Evolutionary conservation across 495 filamentous ascomycete genomes (phyloP).

Genomic region (Trichocladium antarcticum): DNA sequence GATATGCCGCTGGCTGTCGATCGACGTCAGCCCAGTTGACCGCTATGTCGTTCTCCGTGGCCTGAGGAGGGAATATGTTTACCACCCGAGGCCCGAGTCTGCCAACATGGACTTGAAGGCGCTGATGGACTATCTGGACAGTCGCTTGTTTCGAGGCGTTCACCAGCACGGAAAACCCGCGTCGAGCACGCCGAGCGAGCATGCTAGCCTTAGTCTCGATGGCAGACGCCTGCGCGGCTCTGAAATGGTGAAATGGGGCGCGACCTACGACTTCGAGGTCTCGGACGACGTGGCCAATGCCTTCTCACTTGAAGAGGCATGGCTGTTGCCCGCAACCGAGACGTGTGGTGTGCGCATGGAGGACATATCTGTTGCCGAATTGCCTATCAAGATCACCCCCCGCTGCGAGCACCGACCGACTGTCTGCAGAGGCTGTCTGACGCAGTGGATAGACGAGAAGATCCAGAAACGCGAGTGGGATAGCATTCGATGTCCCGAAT

Average conservation of each 20-base stretch:
- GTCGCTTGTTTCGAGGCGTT: conserved; percentile 12
- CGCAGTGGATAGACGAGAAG: conserved; percentile 26
- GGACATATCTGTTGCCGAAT: conserved; percentile 25
- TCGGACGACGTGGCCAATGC: conserved; percentile 19
- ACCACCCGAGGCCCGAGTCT: conserved; percentile 14
- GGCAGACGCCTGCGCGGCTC: conserved; percentile 6
- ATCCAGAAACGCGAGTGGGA: conserved; percentile 26
- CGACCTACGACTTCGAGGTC: conserved; percentile 25
- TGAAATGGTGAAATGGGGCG: conserved; percentile 17
- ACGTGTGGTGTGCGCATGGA: conserved; percentile 32
- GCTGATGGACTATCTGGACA: conserved; percentile 6
- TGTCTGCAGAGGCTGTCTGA: conserved; percentile 30
- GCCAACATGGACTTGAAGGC: not conserved
- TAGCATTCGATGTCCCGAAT: conserved; percentile 32
- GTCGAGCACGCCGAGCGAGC: not conserved
- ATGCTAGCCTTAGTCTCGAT: not conserved
- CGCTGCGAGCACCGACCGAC: conserved; percentile 26
- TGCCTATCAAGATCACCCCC: conserved; percentile 26
- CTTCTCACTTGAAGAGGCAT: conserved; percentile 25
- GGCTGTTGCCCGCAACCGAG: conserved; percentile 25
- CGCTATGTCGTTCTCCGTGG: conserved; percentile 23
- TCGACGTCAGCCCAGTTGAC: conserved; percentile 14
- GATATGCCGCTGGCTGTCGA: conserved; percentile 27
- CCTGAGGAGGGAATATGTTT: conserved; percentile 26
- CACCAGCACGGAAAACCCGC: not conserved